A percentile compares a stretch with the other conserved stretches of the same genome.
Evolutionary conservation across 306 rosid species (phyloP).

Genomic region (Casuarina cunninghamiana): DNA sequence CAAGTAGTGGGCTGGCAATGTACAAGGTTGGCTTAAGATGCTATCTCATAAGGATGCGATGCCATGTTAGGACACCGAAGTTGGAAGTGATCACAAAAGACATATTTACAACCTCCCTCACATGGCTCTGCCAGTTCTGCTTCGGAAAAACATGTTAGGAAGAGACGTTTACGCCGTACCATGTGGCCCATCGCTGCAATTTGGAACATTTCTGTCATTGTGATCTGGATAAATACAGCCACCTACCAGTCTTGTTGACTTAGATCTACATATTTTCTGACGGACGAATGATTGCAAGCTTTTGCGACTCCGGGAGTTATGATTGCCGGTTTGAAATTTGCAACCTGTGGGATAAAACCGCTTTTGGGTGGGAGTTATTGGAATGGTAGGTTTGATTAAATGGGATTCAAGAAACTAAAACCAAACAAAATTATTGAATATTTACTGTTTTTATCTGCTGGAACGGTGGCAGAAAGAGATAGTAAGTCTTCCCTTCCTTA

Average conservation of each 20-base stretch:
- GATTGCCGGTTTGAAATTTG: background rate
- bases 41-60: background rate
- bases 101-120: background rate
- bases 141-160: background rate
- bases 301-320: background rate
- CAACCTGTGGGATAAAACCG: background rate
- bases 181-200: background rate
- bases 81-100: background rate
- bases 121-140: slow-evolving; percentile 11
- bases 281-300: background rate
- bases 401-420: background rate
- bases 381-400: background rate
- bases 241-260: slow-evolving; percentile 11
- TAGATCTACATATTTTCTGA: background rate
- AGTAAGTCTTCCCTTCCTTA: background rate
- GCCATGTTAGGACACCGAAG: background rate
- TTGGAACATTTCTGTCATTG: background rate
- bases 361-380: background rate
- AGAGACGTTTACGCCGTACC: background rate
- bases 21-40: background rate
- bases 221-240: background rate
- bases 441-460: background rate
- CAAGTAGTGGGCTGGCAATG: slow-evolving; percentile 10
- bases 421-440: background rate
- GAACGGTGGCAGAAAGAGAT: background rate